Base-by-base conservation (phyloP, 257 asterid genomes). In the Eucommia ulmoides region DNA sequence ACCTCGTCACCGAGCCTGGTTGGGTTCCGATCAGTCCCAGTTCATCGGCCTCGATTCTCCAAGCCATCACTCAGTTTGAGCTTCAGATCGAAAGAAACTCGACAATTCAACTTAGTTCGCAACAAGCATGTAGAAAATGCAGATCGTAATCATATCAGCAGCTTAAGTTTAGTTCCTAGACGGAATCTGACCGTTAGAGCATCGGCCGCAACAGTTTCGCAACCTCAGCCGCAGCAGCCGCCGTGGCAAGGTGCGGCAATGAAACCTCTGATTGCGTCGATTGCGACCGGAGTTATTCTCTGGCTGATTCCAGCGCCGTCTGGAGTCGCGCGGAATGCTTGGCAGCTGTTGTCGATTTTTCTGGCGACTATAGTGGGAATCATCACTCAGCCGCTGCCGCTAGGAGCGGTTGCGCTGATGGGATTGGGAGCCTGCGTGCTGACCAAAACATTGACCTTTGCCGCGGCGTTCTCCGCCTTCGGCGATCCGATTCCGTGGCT, bases 401-500 rank as follows among this genome's bases (percentile, higher is more conserved):
- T 89, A 22, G 96, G 98, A 1, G 98, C 98, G 50, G 96, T 89
- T 23, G 96, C 98, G 1, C 49, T 89, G 16, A 57, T 85, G 76
- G 98, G 98, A 2, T 77, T 89, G 4, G 96, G 94, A 14, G 88
- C 98, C 1, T 77, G 84, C 49, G 98, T 89, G 18, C 24, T 85
- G 3, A 89, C 96, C 0, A 89, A 82, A 63, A 89, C 98, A 15
- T 79, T 89, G 0, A 76, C 94, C 0, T 89, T 89, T 55, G 87
- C 94, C 8, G 93, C 86, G 16, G 96, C 96, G 0, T 89, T 89
- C 46, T 89, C 98, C 8, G 98, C 98, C 1, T 89, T 89, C 21
- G 96, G 98, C 0, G 98, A 89, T 49, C 98, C 98, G 0, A 85
- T 89, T 3, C 98, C 98, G 3, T 89, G 98, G 96, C 24, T 89